Percentiles rank a stretch among this genome's conserved stretches.
Conservation (phyloP, 2,329 filamentous ascomycete species). For the Fusarium citri region DNA sequence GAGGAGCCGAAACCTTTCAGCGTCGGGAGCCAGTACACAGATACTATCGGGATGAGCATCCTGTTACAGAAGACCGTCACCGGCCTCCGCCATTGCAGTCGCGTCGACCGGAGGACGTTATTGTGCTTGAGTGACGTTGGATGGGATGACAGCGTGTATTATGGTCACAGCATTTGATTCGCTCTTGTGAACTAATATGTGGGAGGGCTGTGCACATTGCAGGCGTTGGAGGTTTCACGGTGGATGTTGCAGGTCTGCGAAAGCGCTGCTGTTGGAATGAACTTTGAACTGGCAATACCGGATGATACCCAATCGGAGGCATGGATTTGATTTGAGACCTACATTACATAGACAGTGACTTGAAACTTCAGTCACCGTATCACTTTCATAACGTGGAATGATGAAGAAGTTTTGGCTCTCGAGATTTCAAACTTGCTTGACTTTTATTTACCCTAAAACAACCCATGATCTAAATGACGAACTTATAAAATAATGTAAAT, state of each 20-base stretch:
- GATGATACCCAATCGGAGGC: constrained; percentile 43
- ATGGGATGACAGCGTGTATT: background rate
- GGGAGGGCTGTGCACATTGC: background rate
- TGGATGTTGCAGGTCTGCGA: constrained; percentile 15
- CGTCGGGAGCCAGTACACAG: constrained; percentile 32
- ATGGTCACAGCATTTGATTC: background rate
- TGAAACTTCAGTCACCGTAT: background rate
- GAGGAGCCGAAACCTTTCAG: constrained; percentile 6
- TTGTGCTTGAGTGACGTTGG: constrained; percentile 48
- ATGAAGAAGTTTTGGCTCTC: background rate
- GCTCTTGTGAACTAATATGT: constrained; percentile 1
- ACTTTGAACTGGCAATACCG: constrained; percentile 25
- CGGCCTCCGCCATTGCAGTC: constrained; percentile 37
- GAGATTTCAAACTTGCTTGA: constrained; percentile 15
- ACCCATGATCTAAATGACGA: constrained; percentile 36
- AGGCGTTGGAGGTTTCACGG: constrained; percentile 32
- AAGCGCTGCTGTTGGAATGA: constrained; percentile 20
- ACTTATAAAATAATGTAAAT: constrained; percentile 38
- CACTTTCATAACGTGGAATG: background rate
- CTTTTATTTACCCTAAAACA: constrained; percentile 37
- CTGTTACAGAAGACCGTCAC: constrained; percentile 20
- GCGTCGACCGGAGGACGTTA: constrained; percentile 45
- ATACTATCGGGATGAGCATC: constrained; percentile 30
- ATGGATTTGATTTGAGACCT: constrained; percentile 13
- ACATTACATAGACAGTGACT: background rate